phyloP scores from a whole-genome alignment of 2,329 filamentous ascomycete species.

The Dothistroma septosporum region DNA sequence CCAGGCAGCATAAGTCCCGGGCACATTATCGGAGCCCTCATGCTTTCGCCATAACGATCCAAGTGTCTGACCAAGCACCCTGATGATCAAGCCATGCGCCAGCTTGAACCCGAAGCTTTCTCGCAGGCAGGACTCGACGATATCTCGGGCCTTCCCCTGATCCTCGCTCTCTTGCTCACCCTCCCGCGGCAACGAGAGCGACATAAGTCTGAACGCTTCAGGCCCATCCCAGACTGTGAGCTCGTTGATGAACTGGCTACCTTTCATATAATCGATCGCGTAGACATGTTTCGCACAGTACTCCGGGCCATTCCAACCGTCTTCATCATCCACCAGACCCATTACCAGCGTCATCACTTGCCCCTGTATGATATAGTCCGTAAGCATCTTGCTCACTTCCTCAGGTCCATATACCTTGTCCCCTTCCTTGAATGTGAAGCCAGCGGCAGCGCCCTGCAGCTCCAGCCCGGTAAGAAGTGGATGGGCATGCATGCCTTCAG shows the following conservation, averaged over 20 bases:
- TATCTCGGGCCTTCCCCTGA: constrained; percentile 47
- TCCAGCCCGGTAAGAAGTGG: constrained; percentile 47
- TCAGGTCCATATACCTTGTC: constrained; percentile 31
- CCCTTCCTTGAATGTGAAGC: constrained; percentile 26
- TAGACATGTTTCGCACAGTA: constrained; percentile 50
- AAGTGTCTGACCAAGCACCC: constrained; percentile 49
- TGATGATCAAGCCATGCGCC: constrained; percentile 52
- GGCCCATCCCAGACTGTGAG: constrained; percentile 51
- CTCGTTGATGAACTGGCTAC: constrained; percentile 52
- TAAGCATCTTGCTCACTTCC: constrained; percentile 44
- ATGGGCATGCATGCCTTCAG: constrained; percentile 49
- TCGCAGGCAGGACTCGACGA: constrained; percentile 50
- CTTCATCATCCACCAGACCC: constrained; percentile 49
- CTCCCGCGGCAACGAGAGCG: constrained; percentile 37
- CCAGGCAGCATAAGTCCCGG: constrained; percentile 54
- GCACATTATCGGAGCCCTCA: constrained; percentile 46
- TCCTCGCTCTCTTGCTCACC: constrained; percentile 43
- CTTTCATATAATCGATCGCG: constrained; percentile 49
- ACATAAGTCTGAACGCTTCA: constrained; percentile 51
- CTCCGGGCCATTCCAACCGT: constrained; percentile 52
- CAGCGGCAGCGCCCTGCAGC: constrained; percentile 32
- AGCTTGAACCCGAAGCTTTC: constrained; percentile 55
- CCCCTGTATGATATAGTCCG: constrained; percentile 57
- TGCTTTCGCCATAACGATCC: constrained; percentile 53
- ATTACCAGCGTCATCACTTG: constrained; percentile 52